A percentile compares a stretch with the other conserved stretches of the same genome.
phyloP scores from a whole-genome alignment of 192 early-diverging fungal species.

The Thoreauomyces humboldtii region DNA sequence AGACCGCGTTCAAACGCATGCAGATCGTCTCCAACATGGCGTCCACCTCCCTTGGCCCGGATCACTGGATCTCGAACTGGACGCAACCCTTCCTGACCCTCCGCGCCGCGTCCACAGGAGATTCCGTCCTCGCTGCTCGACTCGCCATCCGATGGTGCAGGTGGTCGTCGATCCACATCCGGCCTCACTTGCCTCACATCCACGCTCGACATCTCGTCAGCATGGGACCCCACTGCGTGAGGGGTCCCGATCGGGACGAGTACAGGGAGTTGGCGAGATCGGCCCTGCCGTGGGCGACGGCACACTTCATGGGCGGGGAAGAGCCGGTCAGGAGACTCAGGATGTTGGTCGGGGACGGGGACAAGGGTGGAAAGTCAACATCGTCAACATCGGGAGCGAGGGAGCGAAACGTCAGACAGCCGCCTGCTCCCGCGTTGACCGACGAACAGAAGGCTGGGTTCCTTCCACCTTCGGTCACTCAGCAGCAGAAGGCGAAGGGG shows the following conservation, averaged over 20 bases:
- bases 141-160: background rate
- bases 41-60: background rate
- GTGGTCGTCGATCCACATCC: background rate
- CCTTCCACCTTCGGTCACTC: too few relatives aligned
- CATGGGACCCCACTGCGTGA: constrained; percentile 6
- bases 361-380: too few relatives aligned
- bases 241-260: background rate
- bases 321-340: background rate
- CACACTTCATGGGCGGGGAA: background rate
- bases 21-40: background rate
- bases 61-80: constrained; percentile 19
- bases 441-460: too few relatives aligned
- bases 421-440: too few relatives aligned
- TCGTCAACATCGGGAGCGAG: too few relatives aligned
- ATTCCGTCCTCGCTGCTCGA: background rate
- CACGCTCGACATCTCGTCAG: constrained; percentile 11
- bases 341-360: background rate
- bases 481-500: too few relatives aligned
- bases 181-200: constrained; percentile 16
- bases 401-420: too few relatives aligned
- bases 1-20: background rate
- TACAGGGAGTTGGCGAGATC: background rate
- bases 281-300: background rate
- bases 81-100: background rate
- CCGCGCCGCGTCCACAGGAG: background rate